Evolutionary conservation across 179 eudicot species (phyloP), one percentile per base, ranked within the genome.

Genomic region (Silene coronaria): DNA sequence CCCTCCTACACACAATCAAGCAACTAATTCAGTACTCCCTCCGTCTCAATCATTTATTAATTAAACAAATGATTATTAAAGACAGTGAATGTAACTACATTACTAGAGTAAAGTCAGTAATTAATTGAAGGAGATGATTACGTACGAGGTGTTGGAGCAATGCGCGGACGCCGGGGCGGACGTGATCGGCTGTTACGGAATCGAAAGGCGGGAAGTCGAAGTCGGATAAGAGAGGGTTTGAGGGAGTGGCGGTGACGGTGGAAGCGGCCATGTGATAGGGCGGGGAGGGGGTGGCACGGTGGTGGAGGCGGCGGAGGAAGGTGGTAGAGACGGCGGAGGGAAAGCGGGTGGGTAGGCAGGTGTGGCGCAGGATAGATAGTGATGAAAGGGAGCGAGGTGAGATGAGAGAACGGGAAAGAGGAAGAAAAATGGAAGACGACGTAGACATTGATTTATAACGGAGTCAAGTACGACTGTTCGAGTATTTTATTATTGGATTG

Each of bases 191-290:
- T 14, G 82, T 67, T 67, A 96, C 87, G 23, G 81, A 70, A 75
- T 95, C 97, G 77, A 86, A 95, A 14, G 97, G 99, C 16, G 97
- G 97, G 80, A 93, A 95, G 23, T 82, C 84, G 72, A 95, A 95
- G 61, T 86, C 89, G 53, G 67, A 72, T 64, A 93, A 58, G 2
- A 95, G 80, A 73, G 97, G 97, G 77, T 93, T 93, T 0, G 57
- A 42, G 30, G 8, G 22, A 38, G 74, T 32, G 5, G 68, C 27
- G 32, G 79, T 23, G 30, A 75, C 57, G 80, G 72, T 64, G 14
- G 84, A 60, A 17, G 81, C 24, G 23, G 72, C 67, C 19, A 67
- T 71, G 60, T 80, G 67, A 75, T 61, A 63, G 16, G 66, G 5
- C 71, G 19, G 58, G 14, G 48, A 36, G 45, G 73, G 27, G 75